Conservation (phyloP, 345 rosid genomes). For the Iberis pinnata region DNA sequence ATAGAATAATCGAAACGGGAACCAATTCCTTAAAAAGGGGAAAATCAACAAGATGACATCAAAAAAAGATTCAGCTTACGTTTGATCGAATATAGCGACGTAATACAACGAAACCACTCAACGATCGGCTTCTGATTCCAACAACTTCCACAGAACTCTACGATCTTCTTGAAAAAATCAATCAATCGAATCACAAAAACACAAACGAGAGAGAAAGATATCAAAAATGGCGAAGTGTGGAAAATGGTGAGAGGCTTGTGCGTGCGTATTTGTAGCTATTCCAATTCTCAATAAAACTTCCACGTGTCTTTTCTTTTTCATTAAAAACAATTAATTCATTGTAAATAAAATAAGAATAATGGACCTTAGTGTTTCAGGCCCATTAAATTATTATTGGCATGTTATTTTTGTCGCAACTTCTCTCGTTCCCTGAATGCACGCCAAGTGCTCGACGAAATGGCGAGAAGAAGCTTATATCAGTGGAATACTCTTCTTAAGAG, state of each 20-base stretch:
- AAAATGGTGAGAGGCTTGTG: slow-evolving; percentile 5
- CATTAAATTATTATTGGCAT: not conserved
- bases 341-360: too few relatives aligned
- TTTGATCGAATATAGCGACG: slow-evolving; percentile 28
- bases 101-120: too few relatives aligned
- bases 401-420: not conserved
- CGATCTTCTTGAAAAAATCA: slow-evolving; percentile 13
- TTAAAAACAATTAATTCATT: slow-evolving; percentile 6
- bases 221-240: not conserved
- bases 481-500: slow-evolving; percentile 46
- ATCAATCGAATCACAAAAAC: slow-evolving; percentile 6
- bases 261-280: slow-evolving; percentile 31
- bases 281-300: slow-evolving; percentile 21
- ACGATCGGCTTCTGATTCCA: slow-evolving; percentile 30
- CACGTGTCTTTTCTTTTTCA: slow-evolving; percentile 14
- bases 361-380: too few relatives aligned
- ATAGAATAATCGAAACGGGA: not conserved
- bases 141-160: slow-evolving; percentile 19
- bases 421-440: slow-evolving; percentile 30
- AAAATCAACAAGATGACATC: not conserved
- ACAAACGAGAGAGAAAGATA: slow-evolving; percentile 7
- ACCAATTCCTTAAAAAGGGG: slow-evolving; percentile 20
- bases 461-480: slow-evolving; percentile 36
- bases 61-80: slow-evolving; percentile 31
- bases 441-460: slow-evolving; percentile 47